Conservation (phyloP, 2,329 filamentous ascomycete genomes). For the Penicillium sp. region DNA sequence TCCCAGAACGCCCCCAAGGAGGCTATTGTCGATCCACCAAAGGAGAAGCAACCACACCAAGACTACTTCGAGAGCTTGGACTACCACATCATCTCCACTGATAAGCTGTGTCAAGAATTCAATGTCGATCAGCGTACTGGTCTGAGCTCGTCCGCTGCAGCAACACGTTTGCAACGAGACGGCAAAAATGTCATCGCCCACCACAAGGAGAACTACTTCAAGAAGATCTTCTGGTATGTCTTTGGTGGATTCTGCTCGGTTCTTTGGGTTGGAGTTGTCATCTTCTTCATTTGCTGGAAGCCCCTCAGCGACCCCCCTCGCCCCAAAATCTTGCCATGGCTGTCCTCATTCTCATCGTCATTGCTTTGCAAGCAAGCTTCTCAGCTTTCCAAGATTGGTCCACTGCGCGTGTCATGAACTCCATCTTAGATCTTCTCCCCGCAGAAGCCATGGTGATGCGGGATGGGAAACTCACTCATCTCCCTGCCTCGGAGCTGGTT, state of each 20-base stretch:
- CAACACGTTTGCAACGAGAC: conserved; percentile 58
- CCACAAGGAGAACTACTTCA: conserved; percentile 60
- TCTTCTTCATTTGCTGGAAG: conserved; percentile 76
- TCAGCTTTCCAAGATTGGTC: conserved; percentile 74
- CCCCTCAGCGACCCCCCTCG: conserved; percentile 70
- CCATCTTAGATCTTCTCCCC: conserved; percentile 73
- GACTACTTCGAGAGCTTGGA: conserved; percentile 61
- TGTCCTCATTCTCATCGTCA: conserved; percentile 71
- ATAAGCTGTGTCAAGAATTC: conserved; percentile 60
- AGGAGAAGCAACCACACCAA: conserved; percentile 20
- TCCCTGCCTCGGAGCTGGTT: conserved; percentile 63
- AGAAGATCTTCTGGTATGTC: conserved; percentile 65
- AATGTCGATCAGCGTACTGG: conserved; percentile 58
- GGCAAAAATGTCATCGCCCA: conserved; percentile 67
- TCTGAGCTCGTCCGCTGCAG: conserved; percentile 58
- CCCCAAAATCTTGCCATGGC: conserved; percentile 69
- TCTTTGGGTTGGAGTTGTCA: conserved; percentile 64
- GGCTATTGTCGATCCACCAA: conserved; percentile 7
- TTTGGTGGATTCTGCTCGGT: conserved; percentile 79
- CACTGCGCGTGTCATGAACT: conserved; percentile 72
- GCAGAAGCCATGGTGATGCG: conserved; percentile 67
- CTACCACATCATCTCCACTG: conserved; percentile 61
- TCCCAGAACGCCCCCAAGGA: conserved; percentile 35
- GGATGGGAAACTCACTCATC: conserved; percentile 54
- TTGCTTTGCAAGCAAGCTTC: conserved; percentile 66